Base-by-base conservation (phyloP, 2,329 filamentous ascomycete genomes). In the Epichloe uncinata region DNA sequence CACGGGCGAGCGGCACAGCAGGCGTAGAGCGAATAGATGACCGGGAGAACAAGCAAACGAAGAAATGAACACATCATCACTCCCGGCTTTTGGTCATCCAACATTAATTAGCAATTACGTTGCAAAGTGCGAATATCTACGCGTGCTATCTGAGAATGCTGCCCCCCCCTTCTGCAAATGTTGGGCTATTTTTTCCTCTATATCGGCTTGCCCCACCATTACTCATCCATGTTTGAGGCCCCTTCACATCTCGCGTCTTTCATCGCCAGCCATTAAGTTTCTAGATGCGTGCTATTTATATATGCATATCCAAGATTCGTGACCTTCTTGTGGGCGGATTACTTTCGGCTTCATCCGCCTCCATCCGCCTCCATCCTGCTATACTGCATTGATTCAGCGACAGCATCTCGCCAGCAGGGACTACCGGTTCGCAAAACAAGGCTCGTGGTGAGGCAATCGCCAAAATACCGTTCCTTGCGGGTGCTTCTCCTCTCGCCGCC, bases 401-500 rank as follows among this genome's bases (percentile, higher is more conserved):
- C 51, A 4, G 61, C 58, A 5, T 62, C 56, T 13, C 62, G 48
- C 72, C 72, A 75, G 3, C 55, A 56, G 12, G 64, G 55, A 4
- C 71, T 69, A 0, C 79, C 81, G 0, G 87, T 91, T n/a, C 67
- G 69, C 66, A 88, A 72, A 2, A 91, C 79, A 18, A 76, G 67
- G 2, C 70, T 63, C 3, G 79, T 70, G 57, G 85, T 81, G 9
- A 87, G 63, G 11, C 72, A 69, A 3, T 74, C 70, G 0, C 75
- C 71, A 60, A 94, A 91, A 73, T 87, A 93, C 51, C 74, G 75
- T 53, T 91, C 85, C 45, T 78, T 73, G 41, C 87, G 74, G 6
- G 82, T 86, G 2, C 70, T 78, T 33, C 74, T 73, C 53, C 87
- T 77, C 49, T 77, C 73, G 1, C 85, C 83, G 13, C 86, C 86